These are phyloP conservation scores for Knufia petricola DNA, from an alignment of 2,329 filamentous ascomycete genomes.

Conservation along the genomic window DNA sequence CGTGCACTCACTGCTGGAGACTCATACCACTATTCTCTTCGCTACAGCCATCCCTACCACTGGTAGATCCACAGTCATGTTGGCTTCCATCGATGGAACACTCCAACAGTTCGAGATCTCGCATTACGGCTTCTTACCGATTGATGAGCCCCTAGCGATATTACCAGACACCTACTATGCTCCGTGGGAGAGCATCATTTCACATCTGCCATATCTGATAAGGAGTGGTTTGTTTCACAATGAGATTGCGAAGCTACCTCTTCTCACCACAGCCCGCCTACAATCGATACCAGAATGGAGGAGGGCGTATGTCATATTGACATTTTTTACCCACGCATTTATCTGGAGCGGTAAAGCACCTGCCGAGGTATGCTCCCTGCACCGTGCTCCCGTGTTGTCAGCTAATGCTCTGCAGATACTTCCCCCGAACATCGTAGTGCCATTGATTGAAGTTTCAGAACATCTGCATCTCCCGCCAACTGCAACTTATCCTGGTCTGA, in stretches of 20 bases:
- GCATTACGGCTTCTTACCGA: slow-evolving; percentile 67
- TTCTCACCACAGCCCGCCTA: slow-evolving; percentile 67
- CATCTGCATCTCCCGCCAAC: slow-evolving; percentile 32
- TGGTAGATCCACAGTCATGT: no score
- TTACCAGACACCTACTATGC: slow-evolving; percentile 79
- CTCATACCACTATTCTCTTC: no score
- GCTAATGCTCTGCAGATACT: slow-evolving; percentile 24
- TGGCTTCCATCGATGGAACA: neutral
- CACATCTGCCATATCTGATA: slow-evolving; percentile 69
- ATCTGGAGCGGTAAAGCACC: slow-evolving; percentile 72
- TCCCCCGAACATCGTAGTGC: slow-evolving; percentile 29
- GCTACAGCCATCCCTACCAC: no score
- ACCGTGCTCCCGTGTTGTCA: neutral
- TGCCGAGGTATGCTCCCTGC: slow-evolving; percentile 45
- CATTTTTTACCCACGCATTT: slow-evolving; percentile 69
- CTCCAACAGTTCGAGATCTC: slow-evolving; percentile 7
- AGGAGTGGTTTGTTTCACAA: slow-evolving; percentile 64
- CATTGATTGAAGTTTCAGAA: slow-evolving; percentile 30
- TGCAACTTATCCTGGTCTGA: slow-evolving; percentile 35
- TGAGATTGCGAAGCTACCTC: slow-evolving; percentile 64
- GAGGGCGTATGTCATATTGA: slow-evolving; percentile 65
- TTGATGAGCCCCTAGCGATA: slow-evolving; percentile 60
- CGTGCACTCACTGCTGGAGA: no score
- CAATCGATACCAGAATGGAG: slow-evolving; percentile 78
- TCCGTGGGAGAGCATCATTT: slow-evolving; percentile 74